Evolutionary conservation across 2,329 filamentous ascomycete species (phyloP), one percentile per base, ranked within the genome.

Genomic region (Pseudogymnoascus sp.): DNA sequence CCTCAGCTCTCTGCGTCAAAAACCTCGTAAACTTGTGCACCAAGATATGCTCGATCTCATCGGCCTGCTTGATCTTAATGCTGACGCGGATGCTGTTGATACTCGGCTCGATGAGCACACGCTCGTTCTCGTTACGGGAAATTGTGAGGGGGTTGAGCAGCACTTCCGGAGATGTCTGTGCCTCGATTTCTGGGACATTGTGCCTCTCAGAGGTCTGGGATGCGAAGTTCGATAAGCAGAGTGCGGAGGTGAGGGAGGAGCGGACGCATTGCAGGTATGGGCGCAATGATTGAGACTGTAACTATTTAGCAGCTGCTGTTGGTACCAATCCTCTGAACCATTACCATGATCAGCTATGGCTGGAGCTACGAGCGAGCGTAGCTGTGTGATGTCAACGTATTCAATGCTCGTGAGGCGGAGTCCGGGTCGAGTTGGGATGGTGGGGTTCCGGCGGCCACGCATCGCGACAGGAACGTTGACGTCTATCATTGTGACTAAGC

Each of bases 1-100:
- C 91, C 78, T 99, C 94, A 59, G 94, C 94, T 76, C 93, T 83
- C 78, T 97, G 93, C 39, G 91, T 97, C 78, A 99, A 78, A 82
- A 99, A 99, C 63, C 94, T 84, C 41, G 92, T 96, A 73, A 99
- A 97, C 78, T 99, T 99, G 80, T 97, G 94, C 67, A 99, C 94
- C 65, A 99, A 80, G 67, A 99, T 97, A 74, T 95, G 86, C 77
- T 99, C 94, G 72, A 97, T 99, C 80, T 99, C 94, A 76, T 99
- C 94, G 66, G 94, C 94, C 81, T 99, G 94, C 80, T 99, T 99
- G 77, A 99, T 97, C 81, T 93, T 91, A 80, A 99, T 96, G 83
- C 91, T 96, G 72, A 99, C 90, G 69, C 94, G 89, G 69, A 99
- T 90, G 69, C 90, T 95, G 83, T 99, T 99, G 79, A 97, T 89